Conservation (phyloP, 2,329 filamentous ascomycete species). For the Penicillium sp. region DNA sequence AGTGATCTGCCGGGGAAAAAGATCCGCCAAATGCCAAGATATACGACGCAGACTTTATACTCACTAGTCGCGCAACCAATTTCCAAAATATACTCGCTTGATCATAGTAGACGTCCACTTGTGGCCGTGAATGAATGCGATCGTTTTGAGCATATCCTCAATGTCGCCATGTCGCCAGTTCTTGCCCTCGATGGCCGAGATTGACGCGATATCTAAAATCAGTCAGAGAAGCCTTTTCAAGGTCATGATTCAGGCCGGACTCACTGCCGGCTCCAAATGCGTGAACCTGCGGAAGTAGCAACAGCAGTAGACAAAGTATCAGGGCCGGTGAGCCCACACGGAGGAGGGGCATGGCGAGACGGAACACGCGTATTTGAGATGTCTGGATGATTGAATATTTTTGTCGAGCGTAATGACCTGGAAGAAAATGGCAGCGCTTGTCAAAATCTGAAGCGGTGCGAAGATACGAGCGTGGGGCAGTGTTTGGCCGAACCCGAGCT, state of each 20-base stretch:
- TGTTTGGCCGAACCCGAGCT: background rate
- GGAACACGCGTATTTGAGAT: too few relatives aligned
- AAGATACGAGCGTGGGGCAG: conserved; percentile 3
- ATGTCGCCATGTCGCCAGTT: conserved; percentile 60
- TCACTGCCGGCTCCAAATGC: conserved; percentile 44
- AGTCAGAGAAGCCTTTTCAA: conserved; percentile 5
- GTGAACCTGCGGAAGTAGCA: conserved; percentile 36
- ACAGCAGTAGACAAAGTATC: conserved; percentile 33
- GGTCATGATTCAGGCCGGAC: conserved; percentile 8
- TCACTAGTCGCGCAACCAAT: conserved; percentile 75
- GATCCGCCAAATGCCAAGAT: too few relatives aligned
- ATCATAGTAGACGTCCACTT: conserved; percentile 79
- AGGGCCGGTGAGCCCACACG: conserved; percentile 28
- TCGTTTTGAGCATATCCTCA: conserved; percentile 71
- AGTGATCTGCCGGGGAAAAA: too few relatives aligned
- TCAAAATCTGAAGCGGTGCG: background rate
- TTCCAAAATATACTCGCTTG: conserved; percentile 75
- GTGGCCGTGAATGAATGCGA: conserved; percentile 71
- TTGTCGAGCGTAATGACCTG: too few relatives aligned
- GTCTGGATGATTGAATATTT: too few relatives aligned
- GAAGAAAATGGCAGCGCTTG: too few relatives aligned
- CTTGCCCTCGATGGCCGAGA: conserved; percentile 46
- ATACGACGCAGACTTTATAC: conserved; percentile 10
- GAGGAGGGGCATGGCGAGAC: conserved; percentile 13
- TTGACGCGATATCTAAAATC: conserved; percentile 42